Evolutionary conservation across 345 rosid genomes (phyloP), one percentile per base, ranked within the genome.

Genomic region (Brassica carinata): DNA sequence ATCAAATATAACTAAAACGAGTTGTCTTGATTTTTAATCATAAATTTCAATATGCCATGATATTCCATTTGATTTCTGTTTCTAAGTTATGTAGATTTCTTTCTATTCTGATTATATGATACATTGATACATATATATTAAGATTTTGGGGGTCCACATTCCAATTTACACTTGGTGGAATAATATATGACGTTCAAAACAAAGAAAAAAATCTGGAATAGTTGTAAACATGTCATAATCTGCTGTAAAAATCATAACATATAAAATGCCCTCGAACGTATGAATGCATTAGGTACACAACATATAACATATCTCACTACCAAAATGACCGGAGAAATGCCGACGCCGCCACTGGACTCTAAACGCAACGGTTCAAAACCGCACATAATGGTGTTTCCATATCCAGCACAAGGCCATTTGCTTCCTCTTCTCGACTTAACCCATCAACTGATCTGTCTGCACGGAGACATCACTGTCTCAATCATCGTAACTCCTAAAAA

Each of bases 301-400:
- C 45, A 53, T 2, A 23, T 7, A 34, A 45, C 18, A 53, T 45
- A 13, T 38, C 17, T 62, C 34, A 27, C 30, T 5, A 62, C 61
- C 38, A 69, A n/a, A 34, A 74, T 15, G 17, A 2, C 27, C 31
- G 38, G 27, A 67, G 14, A 18, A 53, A 64, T 70, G 5, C 13
- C 33, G 40, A 10, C 23, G 17, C 15, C 10, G n/a, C 34, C 15
- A 8, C 29, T 15, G 2, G 62, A 77, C 17, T 17, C 63, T 1
- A 27, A 23, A 53, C 11, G 10, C 19, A 5, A 14, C 17, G 15
- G 3, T 57, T 11, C 2, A 0, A 69, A 66, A 10, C 84, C 82
- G 4, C 94, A 91, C 78, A 15, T 55, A 55, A 15, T 55, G 61
- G 61, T 55, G 61, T 55, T 55, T 55, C 61, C 61, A 55, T 55